Evolutionary conservation across 2,329 filamentous ascomycete species (phyloP).

Genomic region (Tolypocladium endophyticum): DNA sequence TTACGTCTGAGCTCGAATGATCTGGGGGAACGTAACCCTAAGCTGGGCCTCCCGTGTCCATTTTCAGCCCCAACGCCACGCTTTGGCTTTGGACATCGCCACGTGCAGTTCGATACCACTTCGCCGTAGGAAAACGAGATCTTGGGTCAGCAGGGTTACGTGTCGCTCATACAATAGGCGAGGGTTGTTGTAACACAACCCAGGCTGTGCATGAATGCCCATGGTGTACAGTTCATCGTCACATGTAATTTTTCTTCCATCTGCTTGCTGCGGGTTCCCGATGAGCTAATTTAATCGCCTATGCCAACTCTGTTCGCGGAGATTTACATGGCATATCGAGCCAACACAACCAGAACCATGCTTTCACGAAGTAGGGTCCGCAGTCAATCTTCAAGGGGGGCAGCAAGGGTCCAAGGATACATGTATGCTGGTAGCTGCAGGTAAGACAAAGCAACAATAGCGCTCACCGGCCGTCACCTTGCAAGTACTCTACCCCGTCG

Average conservation of each 20-base stretch:
- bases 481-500: not conserved
- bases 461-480: not conserved
- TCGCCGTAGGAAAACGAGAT: not conserved
- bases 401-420: not conserved
- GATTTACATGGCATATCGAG: not conserved
- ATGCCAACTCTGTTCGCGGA: not conserved
- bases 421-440: not conserved
- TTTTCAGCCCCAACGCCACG: not conserved
- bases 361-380: not conserved
- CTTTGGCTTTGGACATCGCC: not conserved
- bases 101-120: not conserved
- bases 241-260: too few relatives aligned
- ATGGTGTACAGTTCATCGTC: not conserved
- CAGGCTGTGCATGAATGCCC: not conserved
- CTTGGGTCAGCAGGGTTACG: not conserved
- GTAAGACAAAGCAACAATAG: not conserved
- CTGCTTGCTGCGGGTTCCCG: not conserved
- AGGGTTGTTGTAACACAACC: not conserved
- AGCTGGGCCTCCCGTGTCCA: not conserved
- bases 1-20: not conserved
- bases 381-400: not conserved
- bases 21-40: not conserved
- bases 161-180: not conserved
- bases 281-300: not conserved
- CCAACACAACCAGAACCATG: not conserved